Base-by-base conservation (phyloP, 805 yeast species). In the Naumovozyma baii region DNA sequence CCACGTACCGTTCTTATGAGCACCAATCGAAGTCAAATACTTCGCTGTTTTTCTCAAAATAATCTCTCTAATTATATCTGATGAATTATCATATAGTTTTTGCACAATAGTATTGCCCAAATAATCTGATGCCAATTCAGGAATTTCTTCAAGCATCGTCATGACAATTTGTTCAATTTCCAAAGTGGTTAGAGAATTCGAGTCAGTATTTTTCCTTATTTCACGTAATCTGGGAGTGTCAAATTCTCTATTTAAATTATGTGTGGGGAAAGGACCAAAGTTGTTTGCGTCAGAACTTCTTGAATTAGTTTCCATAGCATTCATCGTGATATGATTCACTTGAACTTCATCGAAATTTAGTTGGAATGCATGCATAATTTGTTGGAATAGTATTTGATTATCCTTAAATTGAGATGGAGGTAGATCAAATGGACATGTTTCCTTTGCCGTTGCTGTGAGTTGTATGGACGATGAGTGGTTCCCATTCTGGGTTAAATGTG, bases 1-100 rank as follows among this genome's bases (percentile, higher is more conserved):
- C 98, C 98, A 92, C 4, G 98, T 92, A 45, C 98, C 98, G 60
- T 92, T 92, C 56, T 92, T 92, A 65, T 92, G 98, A 40, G 86
- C 80, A 51, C 96, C 92, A 70, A 90, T 81, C 50, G 86, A 94
- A 1, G 96, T 84, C 46, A 92, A 67, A 54, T 72, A 84, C 19
- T 88, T 94, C 3, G 81, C 68, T 31, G 94, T 75, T 47, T 74
- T 75, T 52, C 81, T 76, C 40, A 92, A 70, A 85, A 92, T 82
- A 57, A 81, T 73, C 49, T 83, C 80, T 54, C 85, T 84, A 41
- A 87, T 70, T 3, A 79, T 69, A 15, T 80, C 75, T 4, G 84
- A 74, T 34, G 86, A 73, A 39, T 70, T 68, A 35, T 83, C 82
- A 56, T 88, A 88, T 22, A 92, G 64, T 58, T 87, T 88, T 63